These are phyloP conservation scores for Cicer yamashitae DNA, from an alignment of 306 rosid species.

Conservation along the genomic window DNA sequence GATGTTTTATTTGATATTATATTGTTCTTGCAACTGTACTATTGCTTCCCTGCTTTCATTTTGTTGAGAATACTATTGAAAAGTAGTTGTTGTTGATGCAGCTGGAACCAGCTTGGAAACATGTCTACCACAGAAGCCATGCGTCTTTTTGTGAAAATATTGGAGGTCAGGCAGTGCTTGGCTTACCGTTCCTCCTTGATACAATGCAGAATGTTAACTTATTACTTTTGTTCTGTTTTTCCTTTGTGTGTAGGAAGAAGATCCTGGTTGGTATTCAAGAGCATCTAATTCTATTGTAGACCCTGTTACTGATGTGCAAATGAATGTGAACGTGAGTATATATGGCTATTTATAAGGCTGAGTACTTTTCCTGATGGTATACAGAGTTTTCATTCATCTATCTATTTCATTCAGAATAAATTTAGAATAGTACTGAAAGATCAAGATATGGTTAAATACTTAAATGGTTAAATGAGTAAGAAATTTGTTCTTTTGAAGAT, in stretches of 20 bases:
- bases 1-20: too few species aligned
- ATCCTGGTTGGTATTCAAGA: constrained; percentile 98
- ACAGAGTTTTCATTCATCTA: neutral
- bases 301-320: constrained; percentile 79
- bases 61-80: constrained; percentile 32
- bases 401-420: constrained; percentile 19
- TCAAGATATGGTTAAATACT: constrained; percentile 22
- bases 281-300: constrained; percentile 76
- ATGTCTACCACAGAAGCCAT: constrained; percentile 89
- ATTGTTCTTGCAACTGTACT: constrained; percentile 8
- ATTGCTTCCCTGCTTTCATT: constrained; percentile 12
- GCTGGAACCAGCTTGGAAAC: constrained; percentile 96
- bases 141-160: constrained; percentile 97
- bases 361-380: constrained; percentile 16
- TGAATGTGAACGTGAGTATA: constrained; percentile 86
- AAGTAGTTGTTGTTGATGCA: constrained; percentile 55
- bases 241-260: constrained; percentile 74
- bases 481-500: neutral
- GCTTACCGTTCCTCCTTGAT: constrained; percentile 20
- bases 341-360: constrained; percentile 16
- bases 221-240: constrained; percentile 28
- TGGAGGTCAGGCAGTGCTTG: constrained; percentile 65
- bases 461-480: constrained; percentile 8
- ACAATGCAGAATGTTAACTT: constrained; percentile 35
- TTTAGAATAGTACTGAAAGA: constrained; percentile 17